Base-by-base conservation (phyloP, 108 stramenopile genomes). In the Cyclotella cryptica region DNA sequence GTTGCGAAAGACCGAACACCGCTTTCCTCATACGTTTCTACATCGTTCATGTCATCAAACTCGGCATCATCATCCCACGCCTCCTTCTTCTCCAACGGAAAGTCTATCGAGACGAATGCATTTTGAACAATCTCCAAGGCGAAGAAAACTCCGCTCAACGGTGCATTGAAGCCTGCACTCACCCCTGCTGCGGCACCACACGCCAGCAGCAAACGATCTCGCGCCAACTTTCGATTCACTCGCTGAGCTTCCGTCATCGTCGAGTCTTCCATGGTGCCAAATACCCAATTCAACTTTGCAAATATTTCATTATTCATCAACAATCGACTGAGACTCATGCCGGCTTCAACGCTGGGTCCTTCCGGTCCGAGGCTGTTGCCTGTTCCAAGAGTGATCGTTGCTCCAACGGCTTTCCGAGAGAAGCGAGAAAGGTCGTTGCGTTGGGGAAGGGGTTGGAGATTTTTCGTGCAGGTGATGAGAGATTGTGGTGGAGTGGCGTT, bases 111-210 rank as follows among this genome's bases (percentile, higher is more conserved):
- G 30, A 69, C 78, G 44, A 91, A 83, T 22, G 89, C 77, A 27
- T 67, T 69, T 67, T 94, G 93, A 19, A 94, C 79, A 42, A 94
- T 85, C 74, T 98, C 97, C 74, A 98, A 73, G 6, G 96, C 93
- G 83, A 97, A 98, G 72, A 98, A 98, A 11, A 96, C 93, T 22
- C 97, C 97, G 22, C 95, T 89, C 53, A 98, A 72, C 14, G 97
- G 97, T 45, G 97, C 97, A 80, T 96, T 96, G 80, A 97, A 98
- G 28, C 97, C 97, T 28, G 94, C 93, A 26, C 93, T 85, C 0
- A 98, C 97, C 26, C 97, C 97, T 1, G 97, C 94, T 19, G 96
- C 96, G 18, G 93, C 94, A 19, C 97, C 97, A 62, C 91, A 93
- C 10, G 88, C 87, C 52, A 96, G 67, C 30, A 93, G 78, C 14